These are phyloP conservation scores for Nevesoporus exiguus DNA, from an alignment of 768 basidiomycete genomes.

Conservation along the genomic window DNA sequence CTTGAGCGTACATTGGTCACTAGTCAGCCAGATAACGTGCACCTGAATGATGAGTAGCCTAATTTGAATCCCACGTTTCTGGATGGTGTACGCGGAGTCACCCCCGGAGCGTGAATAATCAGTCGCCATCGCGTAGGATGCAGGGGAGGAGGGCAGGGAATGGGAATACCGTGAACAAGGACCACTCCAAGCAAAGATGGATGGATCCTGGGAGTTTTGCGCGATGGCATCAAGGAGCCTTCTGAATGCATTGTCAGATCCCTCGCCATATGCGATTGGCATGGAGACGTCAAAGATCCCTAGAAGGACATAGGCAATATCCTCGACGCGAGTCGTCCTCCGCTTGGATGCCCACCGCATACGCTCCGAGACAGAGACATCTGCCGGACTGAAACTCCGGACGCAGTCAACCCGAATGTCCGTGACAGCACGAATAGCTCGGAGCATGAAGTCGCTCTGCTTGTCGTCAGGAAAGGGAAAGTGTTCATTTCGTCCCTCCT, in stretches of 20 bases:
- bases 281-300: constrained; percentile 13
- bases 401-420: background rate
- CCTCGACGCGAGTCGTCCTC: constrained; percentile 10
- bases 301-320: constrained; percentile 8
- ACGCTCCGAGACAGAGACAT: constrained; percentile 9
- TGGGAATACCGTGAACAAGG: constrained; percentile 4
- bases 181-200: constrained; percentile 13
- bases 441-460: constrained; percentile 7
- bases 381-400: background rate
- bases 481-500: background rate
- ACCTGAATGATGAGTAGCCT: constrained; percentile 6
- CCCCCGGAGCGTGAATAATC: background rate
- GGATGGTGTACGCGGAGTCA: constrained; percentile 7
- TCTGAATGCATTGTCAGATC: constrained; percentile 11
- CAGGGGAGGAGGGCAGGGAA: constrained; percentile 11
- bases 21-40: too few relatives aligned
- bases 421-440: background rate
- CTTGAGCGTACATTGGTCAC: too few relatives aligned
- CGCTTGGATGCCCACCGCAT: constrained; percentile 17
- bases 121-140: constrained; percentile 5
- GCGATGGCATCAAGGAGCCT: constrained; percentile 13
- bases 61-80: constrained; percentile 11
- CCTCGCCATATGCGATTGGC: constrained; percentile 11
- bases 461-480: constrained; percentile 14
- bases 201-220: constrained; percentile 11